Percentiles rank a stretch among this genome's conserved stretches.
Evolutionary conservation across 2,329 filamentous ascomycete species (phyloP).

Genomic region (Aspergillus fructus): DNA sequence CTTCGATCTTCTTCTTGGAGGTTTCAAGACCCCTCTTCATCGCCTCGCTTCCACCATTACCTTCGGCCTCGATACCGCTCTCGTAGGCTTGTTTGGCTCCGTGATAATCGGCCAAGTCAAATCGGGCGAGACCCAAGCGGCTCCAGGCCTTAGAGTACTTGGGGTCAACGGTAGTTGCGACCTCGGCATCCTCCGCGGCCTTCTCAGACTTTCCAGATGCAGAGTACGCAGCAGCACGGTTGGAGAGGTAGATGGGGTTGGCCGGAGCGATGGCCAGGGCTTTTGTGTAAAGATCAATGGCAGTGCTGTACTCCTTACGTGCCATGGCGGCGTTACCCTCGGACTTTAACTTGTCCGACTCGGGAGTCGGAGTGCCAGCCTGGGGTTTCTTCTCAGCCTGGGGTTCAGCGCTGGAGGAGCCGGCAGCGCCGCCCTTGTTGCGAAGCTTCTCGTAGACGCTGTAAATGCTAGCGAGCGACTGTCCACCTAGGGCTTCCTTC

Average conservation of each 20-base stretch:
- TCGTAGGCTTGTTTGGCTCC: slow-evolving; percentile 94
- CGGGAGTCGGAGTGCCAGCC: slow-evolving; percentile 50
- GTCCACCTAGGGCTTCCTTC: slow-evolving; percentile 74
- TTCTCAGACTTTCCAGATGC: slow-evolving; percentile 80
- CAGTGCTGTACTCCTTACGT: slow-evolving; percentile 79
- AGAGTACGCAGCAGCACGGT: slow-evolving; percentile 91
- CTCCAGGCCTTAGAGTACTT: slow-evolving; percentile 98
- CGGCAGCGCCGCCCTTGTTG: slow-evolving; percentile 52
- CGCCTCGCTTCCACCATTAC: slow-evolving; percentile 88
- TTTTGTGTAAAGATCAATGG: slow-evolving; percentile 84
- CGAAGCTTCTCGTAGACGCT: slow-evolving; percentile 95
- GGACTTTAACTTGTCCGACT: slow-evolving; percentile 85
- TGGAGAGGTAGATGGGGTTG: slow-evolving; percentile 96
- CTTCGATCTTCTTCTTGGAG: slow-evolving; percentile 80
- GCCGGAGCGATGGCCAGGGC: slow-evolving; percentile 76
- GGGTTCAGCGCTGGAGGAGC: slow-evolving; percentile 45
- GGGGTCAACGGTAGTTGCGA: slow-evolving; percentile 83
- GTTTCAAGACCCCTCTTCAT: slow-evolving; percentile 98
- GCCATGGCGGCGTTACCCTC: slow-evolving; percentile 95
- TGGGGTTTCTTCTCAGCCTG: slow-evolving; percentile 42
- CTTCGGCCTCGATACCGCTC: slow-evolving; percentile 89
- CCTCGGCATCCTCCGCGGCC: slow-evolving; percentile 83
- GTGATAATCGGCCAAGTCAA: slow-evolving; percentile 85
- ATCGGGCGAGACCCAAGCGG: slow-evolving; percentile 83
- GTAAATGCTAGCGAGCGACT: slow-evolving; percentile 90